Evolutionary conservation across 805 yeast species (phyloP).

Genomic region (Candida yuanshanica): DNA sequence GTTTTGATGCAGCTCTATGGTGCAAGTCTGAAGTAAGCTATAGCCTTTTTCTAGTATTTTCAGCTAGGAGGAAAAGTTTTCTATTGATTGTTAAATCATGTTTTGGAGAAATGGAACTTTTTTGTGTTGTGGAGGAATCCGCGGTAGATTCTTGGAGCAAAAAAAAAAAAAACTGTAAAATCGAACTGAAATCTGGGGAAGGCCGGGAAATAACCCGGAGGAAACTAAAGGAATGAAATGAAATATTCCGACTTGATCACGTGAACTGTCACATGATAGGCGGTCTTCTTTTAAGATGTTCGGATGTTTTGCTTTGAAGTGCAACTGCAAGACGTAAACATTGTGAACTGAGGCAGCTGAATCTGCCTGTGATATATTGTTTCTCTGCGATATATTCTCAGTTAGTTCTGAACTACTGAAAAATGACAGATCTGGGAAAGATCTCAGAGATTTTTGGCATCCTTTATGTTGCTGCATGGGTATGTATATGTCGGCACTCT

Average conservation of each 20-base stretch:
- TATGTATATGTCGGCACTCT: conserved; percentile 7
- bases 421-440: conserved; percentile 4
- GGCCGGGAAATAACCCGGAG: background rate
- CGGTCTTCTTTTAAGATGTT: no score
- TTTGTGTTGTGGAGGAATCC: background rate
- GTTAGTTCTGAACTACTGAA: no score
- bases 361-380: no score
- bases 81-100: no score
- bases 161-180: background rate
- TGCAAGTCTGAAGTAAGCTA: no score
- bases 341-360: no score
- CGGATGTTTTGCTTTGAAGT: background rate
- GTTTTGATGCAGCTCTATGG: background rate
- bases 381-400: no score
- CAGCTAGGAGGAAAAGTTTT: background rate
- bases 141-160: no score
- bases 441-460: conserved; percentile 27
- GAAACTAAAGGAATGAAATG: no score
- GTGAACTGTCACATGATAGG: background rate
- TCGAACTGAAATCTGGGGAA: background rate
- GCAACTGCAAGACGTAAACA: no score
- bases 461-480: conserved; percentile 37
- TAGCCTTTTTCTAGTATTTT: no score
- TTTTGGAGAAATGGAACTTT: conserved; percentile 5
- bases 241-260: no score